Evolutionary conservation across 176 grass and related monocot genomes (phyloP).

Genomic region (Cenchrus fungigraminus): DNA sequence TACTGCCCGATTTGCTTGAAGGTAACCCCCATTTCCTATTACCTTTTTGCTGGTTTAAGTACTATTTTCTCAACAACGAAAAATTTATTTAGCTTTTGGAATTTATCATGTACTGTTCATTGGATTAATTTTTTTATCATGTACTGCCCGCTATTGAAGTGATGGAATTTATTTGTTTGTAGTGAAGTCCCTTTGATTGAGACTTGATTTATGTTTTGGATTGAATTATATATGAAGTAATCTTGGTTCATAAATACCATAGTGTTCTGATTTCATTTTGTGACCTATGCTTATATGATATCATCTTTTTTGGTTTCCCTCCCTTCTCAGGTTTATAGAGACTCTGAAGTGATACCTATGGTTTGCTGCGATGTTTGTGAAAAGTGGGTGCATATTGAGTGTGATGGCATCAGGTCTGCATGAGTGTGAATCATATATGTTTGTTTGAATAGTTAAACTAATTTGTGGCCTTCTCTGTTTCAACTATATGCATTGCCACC

Average conservation of each 20-base stretch:
- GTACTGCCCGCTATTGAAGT: background rate
- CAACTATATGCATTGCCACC: slow-evolving; percentile 5
- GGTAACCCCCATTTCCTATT: slow-evolving; percentile 48
- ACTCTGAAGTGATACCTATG: slow-evolving; percentile 98
- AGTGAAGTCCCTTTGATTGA: slow-evolving; percentile 19
- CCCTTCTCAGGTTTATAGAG: slow-evolving; percentile 92
- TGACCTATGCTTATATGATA: slow-evolving; percentile 28
- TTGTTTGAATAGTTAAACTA: slow-evolving; percentile 34
- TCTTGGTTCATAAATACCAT: slow-evolving; percentile 18
- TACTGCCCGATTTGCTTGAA: slow-evolving; percentile 98
- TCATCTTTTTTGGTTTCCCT: slow-evolving; percentile 18
- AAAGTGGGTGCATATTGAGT: slow-evolving; percentile 97
- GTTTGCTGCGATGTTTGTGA: slow-evolving; percentile 97
- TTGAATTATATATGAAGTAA: background rate
- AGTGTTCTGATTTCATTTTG: slow-evolving; percentile 25
- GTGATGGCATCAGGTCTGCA: slow-evolving; percentile 93
- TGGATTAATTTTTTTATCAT: background rate
- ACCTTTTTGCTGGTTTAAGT: background rate
- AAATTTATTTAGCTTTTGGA: background rate
- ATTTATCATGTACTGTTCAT: slow-evolving; percentile 13
- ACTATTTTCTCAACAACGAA: background rate
- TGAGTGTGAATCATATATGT: background rate
- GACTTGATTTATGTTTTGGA: slow-evolving; percentile 16
- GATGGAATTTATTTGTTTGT: slow-evolving; percentile 15
- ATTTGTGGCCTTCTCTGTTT: slow-evolving; percentile 3